Base-by-base conservation (phyloP, 192 early-diverging fungal species). In the Coemansia sp. region DNA sequence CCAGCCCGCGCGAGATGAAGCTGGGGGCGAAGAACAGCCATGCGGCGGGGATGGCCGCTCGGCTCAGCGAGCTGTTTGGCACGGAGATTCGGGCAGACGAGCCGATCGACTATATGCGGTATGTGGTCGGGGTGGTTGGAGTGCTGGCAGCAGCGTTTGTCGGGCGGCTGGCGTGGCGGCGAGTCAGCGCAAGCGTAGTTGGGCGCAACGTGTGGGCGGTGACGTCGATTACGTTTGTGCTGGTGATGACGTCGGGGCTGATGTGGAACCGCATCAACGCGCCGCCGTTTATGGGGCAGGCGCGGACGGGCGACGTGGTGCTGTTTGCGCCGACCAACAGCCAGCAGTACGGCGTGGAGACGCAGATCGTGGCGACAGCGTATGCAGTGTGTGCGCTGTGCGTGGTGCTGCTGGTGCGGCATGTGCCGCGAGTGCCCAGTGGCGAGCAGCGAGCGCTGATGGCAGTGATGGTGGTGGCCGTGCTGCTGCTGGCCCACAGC, bases 211-310 rank as follows among this genome's bases (percentile, higher is more conserved):
- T 66, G 38, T 71, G 69, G 66, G 69, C 73, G 2, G 65, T 75
- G 37, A 58, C 41, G 12, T 61, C 69, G 5, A 75, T 72, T 48
- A 29, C 69, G 60, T 82, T 82, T 69, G 71, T 74, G 50, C 59
- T 82, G 64, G 52, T 82, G 67, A 82, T 82, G 80, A 77, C 68
- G 23, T 77, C 80, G 27, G 80, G 80, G 27, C 73, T 66, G 57
- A 82, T 82, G 80, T 82, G 80, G 80, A 74, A 72, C 65, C 43
- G 71, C 60, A 82, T 82, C 68, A 76, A 77, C 68, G 51, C 45
- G 14, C 74, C 80, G 38, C 64, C 71, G 54, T 82, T 74, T 23
- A 43, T 82, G 57, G 80, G 80, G 10, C 72, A 73, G 61, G 41
- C 74, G 55, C 59, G 71, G 16, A 37, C 37, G 27, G 69, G 75